Evolutionary conservation across 1,139 yeast species (phyloP).

Genomic region (Lodderomyces oxycetoniae): DNA sequence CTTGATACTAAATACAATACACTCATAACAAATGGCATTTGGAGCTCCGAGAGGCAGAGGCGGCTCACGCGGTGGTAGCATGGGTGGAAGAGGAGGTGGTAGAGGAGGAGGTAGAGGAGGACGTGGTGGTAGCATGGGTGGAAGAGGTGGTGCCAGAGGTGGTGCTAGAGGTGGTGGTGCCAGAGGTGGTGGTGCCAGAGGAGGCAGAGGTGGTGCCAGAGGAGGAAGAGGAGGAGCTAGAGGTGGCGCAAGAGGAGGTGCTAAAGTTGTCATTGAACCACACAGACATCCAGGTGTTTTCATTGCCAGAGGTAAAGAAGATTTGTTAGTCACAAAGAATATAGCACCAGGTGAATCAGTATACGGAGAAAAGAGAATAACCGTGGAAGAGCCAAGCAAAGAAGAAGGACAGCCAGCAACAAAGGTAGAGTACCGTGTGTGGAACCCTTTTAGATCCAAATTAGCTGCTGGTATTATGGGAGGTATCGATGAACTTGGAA

Average conservation of each 20-base stretch:
- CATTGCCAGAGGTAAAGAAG: slow-evolving; percentile 99
- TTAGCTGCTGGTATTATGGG: slow-evolving; percentile 99
- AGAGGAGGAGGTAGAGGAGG: slow-evolving; percentile 47
- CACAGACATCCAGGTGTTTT: slow-evolving; percentile 97
- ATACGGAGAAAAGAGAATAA: slow-evolving; percentile 94
- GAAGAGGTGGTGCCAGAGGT: slow-evolving; percentile 30
- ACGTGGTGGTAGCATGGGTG: slow-evolving; percentile 38
- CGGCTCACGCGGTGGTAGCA: slow-evolving; percentile 28
- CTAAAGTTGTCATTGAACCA: slow-evolving; percentile 95
- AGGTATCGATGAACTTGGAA: slow-evolving; percentile 95
- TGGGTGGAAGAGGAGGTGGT: slow-evolving; percentile 21
- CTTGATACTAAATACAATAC: no score
- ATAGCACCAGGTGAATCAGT: slow-evolving; percentile 97
- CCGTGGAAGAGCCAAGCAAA: slow-evolving; percentile 85
- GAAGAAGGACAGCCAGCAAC: slow-evolving; percentile 89
- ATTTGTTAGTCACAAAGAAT: slow-evolving; percentile 93
- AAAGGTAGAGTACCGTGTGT: slow-evolving; percentile 96
- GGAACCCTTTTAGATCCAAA: slow-evolving; percentile 99
- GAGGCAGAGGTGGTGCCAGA: slow-evolving; percentile 55
- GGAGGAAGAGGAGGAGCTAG: slow-evolving; percentile 72
- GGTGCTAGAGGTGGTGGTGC: slow-evolving; percentile 46
- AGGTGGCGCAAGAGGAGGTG: slow-evolving; percentile 80
- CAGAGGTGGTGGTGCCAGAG: slow-evolving; percentile 34
- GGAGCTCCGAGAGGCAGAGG: slow-evolving; percentile 18
- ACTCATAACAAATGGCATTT: slow-evolving; percentile 26